Base-by-base conservation (phyloP, 805 yeast genomes). In the Kodamaea neixiangensis region DNA sequence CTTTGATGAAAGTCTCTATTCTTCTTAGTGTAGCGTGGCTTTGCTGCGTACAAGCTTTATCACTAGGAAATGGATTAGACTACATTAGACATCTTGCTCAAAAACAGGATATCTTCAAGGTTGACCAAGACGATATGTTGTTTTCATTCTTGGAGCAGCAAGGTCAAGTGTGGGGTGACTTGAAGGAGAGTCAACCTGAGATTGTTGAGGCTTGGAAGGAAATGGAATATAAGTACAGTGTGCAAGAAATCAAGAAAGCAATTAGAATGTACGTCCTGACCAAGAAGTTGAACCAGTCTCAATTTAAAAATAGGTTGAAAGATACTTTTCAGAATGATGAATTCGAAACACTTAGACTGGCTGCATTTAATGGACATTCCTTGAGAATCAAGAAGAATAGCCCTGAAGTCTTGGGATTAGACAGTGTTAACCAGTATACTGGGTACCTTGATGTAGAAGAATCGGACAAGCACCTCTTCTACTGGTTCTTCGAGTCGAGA, bases 361-460 rank as follows among this genome's bases (percentile, higher is more conserved):
- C 37, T 3, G 63, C 61, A 44, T 69, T 60, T 54, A 47, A 54
- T 19, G 67, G 60, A 31, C 59, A 72, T 53, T 40, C 62, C 15
- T 56, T 71, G 44, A 63, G 72, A 56, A 56, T 69, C 39, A 68
- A 68, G 54, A 57, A 67, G 44, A 64, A 62, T 48, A 53, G 63
- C 48, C 77, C 76, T 1, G 75, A 69, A 49, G 44, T 56, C 7
- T 62, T 72, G 39, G 74, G 75, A 11, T 58, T 72, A 46, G 76
- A 72, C 51, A 52, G 66, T 18, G 76, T 70, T 19, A 49, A 69
- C 22, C 75, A 70, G 50, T 68, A 65, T 47, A 68, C 76, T 35
- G 76, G 76, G 3, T 72, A 72, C 54, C 65, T 72, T 55, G 73
- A 72, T 52, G 64, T 71, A 34, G 67, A 64, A 18, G 54, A 61